phyloP scores from a whole-genome alignment of 2,329 filamentous ascomycete genomes.

The Sphaerulina musiva region DNA sequence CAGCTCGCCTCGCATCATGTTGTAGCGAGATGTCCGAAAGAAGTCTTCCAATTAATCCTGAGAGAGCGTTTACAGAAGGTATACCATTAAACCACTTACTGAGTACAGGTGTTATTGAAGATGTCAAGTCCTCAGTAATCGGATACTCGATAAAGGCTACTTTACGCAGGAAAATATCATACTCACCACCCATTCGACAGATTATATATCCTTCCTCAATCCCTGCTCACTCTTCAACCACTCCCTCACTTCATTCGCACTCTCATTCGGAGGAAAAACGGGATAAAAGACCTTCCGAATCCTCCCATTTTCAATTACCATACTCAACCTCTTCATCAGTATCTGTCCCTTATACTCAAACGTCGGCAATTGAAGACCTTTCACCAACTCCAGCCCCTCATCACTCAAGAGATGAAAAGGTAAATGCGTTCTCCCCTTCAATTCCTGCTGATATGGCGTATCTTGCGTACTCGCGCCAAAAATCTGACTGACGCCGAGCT shows the following conservation, averaged over 20 bases:
- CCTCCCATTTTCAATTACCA: conserved; percentile 37
- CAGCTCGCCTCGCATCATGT: too few species aligned
- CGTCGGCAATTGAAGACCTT: conserved; percentile 35
- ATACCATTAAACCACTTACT: too few species aligned
- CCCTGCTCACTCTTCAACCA: conserved; percentile 21
- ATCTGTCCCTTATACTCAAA: conserved; percentile 37
- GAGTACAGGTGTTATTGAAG: too few species aligned
- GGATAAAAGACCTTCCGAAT: conserved; percentile 41
- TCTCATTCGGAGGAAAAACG: conserved; percentile 40
- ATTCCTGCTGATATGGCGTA: conserved; percentile 38
- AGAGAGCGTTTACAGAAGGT: too few species aligned
- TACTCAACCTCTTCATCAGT: conserved; percentile 36
- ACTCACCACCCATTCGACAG: too few species aligned
- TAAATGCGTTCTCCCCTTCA: conserved; percentile 35
- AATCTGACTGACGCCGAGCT: conserved; percentile 32
- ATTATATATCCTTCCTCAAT: neutral
- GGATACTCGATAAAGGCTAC: too few species aligned
- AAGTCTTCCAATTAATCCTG: too few species aligned
- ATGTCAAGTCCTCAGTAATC: too few species aligned
- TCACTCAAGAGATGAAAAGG: conserved; percentile 40
- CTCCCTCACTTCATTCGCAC: conserved; percentile 35
- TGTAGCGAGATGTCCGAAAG: too few species aligned
- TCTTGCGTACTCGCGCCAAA: conserved; percentile 39
- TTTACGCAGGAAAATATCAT: neutral
- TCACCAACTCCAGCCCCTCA: conserved; percentile 34